phyloP scores from a whole-genome alignment of 176 grass and related monocot species.

The Phoenix dactylifera region DNA sequence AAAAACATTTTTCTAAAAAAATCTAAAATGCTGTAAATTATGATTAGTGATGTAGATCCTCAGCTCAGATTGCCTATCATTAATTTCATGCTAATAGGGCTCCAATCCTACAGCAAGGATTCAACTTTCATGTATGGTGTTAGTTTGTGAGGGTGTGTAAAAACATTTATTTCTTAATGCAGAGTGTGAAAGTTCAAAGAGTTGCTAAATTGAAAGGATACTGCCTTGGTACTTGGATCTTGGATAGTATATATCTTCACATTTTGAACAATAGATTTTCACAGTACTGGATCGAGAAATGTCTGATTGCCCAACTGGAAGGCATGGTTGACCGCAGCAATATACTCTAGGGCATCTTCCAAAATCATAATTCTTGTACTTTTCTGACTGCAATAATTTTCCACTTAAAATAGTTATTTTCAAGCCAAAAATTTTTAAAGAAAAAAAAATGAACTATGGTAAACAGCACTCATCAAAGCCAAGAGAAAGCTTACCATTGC shows the following conservation, averaged over 20 bases:
- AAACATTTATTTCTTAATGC: too few relatives aligned
- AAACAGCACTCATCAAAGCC: neutral
- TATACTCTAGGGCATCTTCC: slow-evolving; percentile 95
- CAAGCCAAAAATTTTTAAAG: neutral
- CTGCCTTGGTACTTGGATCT: slow-evolving; percentile 98
- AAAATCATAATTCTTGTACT: slow-evolving; percentile 97
- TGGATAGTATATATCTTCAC: slow-evolving; percentile 90
- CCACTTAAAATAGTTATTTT: neutral
- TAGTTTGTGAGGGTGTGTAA: too few relatives aligned
- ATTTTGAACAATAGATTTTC: slow-evolving; percentile 97
- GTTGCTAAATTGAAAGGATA: slow-evolving; percentile 46
- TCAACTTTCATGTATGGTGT: too few relatives aligned
- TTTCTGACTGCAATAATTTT: slow-evolving; percentile 48
- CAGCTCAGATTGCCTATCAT: too few relatives aligned
- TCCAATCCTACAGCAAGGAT: too few relatives aligned
- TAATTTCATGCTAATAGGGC: too few relatives aligned
- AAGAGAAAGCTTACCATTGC: slow-evolving; percentile 60
- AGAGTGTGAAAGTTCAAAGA: too few relatives aligned
- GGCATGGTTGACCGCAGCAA: slow-evolving; percentile 87
- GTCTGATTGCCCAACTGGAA: slow-evolving; percentile 89
- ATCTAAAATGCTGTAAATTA: too few relatives aligned
- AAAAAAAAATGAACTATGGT: neutral
- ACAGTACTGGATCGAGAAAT: slow-evolving; percentile 86
- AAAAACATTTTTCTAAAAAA: too few relatives aligned
- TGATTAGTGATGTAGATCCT: too few relatives aligned